Percentiles rank a stretch among this genome's conserved stretches.
These are phyloP conservation scores for Karstenula rhodostoma DNA, from an alignment of 2,329 filamentous ascomycete species.

Conservation along the genomic window DNA sequence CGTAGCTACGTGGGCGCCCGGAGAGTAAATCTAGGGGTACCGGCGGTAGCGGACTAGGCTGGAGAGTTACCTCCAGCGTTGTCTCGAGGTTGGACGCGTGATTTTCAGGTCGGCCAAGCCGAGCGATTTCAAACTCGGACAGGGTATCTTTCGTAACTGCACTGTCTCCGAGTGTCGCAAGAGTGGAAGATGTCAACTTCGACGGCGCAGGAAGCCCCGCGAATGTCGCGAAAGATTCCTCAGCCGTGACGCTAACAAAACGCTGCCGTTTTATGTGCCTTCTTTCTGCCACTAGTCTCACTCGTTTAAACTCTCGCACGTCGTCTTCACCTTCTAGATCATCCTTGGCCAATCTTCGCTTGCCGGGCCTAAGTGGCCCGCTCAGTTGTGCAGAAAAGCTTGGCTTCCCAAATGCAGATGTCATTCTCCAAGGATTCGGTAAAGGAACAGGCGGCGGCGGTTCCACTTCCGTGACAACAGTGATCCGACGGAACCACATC, in stretches of 20 bases:
- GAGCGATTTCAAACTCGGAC: too few relatives aligned
- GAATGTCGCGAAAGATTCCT: background rate
- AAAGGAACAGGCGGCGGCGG: constrained; percentile 4
- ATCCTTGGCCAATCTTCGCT: constrained; percentile 3
- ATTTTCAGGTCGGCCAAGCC: too few relatives aligned
- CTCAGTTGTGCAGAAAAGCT: background rate
- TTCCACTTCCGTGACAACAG: constrained; percentile 14
- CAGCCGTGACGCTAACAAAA: background rate
- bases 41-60: too few relatives aligned
- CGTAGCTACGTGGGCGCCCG: too few relatives aligned
- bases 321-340: constrained; percentile 20
- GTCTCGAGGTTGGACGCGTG: too few relatives aligned
- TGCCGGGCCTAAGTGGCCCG: constrained; percentile 15
- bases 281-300: constrained; percentile 3
- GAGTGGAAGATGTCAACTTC: background rate
- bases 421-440: constrained; percentile 14
- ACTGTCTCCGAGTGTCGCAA: too few relatives aligned
- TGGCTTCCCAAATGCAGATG: constrained; percentile 15
- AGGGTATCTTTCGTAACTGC: too few relatives aligned
- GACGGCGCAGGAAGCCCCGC: background rate
- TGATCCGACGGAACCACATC: constrained; percentile 22
- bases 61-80: too few relatives aligned
- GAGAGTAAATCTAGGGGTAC: too few relatives aligned
- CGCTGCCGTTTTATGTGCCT: background rate
- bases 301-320: constrained; percentile 15